Evolutionary conservation across 2,329 filamentous ascomycete species (phyloP).

Genomic region (Davidsoniella virescens): DNA sequence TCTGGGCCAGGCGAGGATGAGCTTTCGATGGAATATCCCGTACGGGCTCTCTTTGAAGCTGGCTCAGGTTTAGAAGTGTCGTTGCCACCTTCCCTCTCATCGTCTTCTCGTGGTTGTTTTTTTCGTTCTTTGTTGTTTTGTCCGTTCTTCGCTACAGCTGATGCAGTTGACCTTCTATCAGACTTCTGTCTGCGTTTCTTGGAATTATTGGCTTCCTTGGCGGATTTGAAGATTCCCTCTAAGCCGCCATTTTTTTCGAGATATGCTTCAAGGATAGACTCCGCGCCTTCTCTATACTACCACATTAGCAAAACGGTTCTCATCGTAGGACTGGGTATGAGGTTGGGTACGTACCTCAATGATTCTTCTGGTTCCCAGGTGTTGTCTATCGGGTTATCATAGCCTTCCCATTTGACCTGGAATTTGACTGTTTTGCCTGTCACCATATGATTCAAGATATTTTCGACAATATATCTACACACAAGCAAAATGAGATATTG

Average conservation of each 20-base stretch:
- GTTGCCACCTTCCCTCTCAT: too few species aligned
- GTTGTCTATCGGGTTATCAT: slow-evolving; percentile 48
- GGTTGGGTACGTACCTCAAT: slow-evolving; percentile 30
- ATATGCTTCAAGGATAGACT: slow-evolving; percentile 48
- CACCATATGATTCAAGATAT: slow-evolving; percentile 50
- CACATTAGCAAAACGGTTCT: not conserved
- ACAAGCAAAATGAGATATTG: not conserved
- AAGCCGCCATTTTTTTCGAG: slow-evolving; percentile 46
- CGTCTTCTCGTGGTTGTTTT: too few species aligned
- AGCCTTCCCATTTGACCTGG: slow-evolving; percentile 70
- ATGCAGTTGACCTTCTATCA: slow-evolving; percentile 27
- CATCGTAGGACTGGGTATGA: not conserved
- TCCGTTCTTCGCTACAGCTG: slow-evolving; percentile 14
- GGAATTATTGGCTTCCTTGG: slow-evolving; percentile 30
- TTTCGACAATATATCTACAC: slow-evolving; percentile 42
- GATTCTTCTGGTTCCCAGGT: slow-evolving; percentile 73
- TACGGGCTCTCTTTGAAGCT: slow-evolving; percentile 28
- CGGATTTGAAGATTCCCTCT: slow-evolving; percentile 35
- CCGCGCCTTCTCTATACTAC: slow-evolving; percentile 34
- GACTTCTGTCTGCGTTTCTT: slow-evolving; percentile 34
- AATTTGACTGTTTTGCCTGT: slow-evolving; percentile 41
- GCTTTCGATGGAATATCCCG: slow-evolving; percentile 29
- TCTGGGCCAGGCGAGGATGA: slow-evolving; percentile 26
- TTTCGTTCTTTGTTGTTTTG: too few species aligned
- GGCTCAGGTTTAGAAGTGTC: slow-evolving; percentile 18